Evolutionary conservation across 768 basidiomycete species (phyloP).

Genomic region (Phylloporus scabripes): DNA sequence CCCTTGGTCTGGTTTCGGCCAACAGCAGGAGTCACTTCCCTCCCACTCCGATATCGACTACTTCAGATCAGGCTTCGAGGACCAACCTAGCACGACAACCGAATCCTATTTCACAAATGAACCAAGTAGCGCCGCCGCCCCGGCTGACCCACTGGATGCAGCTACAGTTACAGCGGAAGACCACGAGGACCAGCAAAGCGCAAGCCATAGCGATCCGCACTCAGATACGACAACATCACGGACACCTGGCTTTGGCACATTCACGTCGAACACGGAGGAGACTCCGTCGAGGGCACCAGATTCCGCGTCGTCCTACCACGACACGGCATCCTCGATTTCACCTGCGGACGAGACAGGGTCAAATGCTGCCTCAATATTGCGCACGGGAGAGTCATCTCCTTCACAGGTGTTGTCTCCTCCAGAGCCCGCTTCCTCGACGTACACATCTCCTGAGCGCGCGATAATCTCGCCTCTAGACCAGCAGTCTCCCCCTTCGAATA

Average conservation of each 20-base stretch:
- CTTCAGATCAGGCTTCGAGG: constrained; percentile 27
- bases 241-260: constrained; percentile 50
- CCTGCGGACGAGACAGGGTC: constrained; percentile 29
- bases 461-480: constrained; percentile 28
- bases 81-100: constrained; percentile 20
- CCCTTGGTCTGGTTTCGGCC: constrained; percentile 66
- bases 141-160: constrained; percentile 41
- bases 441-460: constrained; percentile 23
- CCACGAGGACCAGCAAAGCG: constrained; percentile 27
- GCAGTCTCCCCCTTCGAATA: constrained; percentile 13
- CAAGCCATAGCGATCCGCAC: constrained; percentile 10
- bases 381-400: constrained; percentile 8
- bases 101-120: constrained; percentile 36
- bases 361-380: constrained; percentile 14
- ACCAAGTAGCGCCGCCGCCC: constrained; percentile 7
- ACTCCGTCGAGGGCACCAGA: constrained; percentile 12
- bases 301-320: constrained; percentile 11
- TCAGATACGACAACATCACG: constrained; percentile 11
- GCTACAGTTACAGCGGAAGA: constrained; percentile 29
- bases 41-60: constrained; percentile 23
- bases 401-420: constrained; percentile 9
- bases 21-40: constrained; percentile 20
- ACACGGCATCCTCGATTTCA: constrained; percentile 30
- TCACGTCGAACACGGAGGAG: constrained; percentile 18
- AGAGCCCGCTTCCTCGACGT: constrained; percentile 7